A percentile compares a stretch with the other conserved stretches of the same genome.
Evolutionary conservation across 306 rosid genomes (phyloP).

Genomic region (Vigna hirtella): DNA sequence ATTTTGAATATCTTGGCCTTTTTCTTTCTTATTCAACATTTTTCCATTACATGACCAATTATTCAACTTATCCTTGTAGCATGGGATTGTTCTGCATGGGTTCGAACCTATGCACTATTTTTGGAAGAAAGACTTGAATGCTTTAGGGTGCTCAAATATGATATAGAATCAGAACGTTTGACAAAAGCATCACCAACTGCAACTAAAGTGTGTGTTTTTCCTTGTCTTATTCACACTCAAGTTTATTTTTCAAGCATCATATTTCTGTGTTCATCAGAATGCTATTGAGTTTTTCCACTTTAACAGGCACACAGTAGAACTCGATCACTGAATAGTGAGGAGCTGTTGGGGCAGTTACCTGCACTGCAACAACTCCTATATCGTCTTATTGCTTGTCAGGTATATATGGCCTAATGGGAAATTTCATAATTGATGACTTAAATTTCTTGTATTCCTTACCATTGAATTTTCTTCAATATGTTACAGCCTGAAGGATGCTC

Average conservation of each 20-base stretch:
- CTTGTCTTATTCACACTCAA: neutral
- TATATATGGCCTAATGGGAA: slow-evolving; percentile 35
- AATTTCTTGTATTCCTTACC: neutral
- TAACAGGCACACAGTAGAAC: slow-evolving; percentile 81
- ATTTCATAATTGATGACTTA: neutral
- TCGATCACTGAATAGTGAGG: slow-evolving; percentile 57
- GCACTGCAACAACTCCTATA: slow-evolving; percentile 90
- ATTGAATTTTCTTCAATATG: slow-evolving; percentile 37
- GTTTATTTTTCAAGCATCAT: neutral
- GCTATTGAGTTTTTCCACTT: slow-evolving; percentile 29
- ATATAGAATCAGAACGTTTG: slow-evolving; percentile 85
- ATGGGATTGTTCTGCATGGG: slow-evolving; percentile 99
- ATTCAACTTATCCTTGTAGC: slow-evolving; percentile 61
- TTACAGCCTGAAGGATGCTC: slow-evolving; percentile 98
- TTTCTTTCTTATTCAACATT: slow-evolving; percentile 20
- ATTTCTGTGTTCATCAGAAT: neutral
- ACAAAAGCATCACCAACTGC: slow-evolving; percentile 69
- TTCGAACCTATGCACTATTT: slow-evolving; percentile 85
- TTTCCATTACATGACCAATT: slow-evolving; percentile 45
- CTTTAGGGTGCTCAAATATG: slow-evolving; percentile 77
- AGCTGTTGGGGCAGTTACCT: slow-evolving; percentile 84
- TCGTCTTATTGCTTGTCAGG: slow-evolving; percentile 93
- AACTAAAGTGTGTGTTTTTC: slow-evolving; percentile 60
- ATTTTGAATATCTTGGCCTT: neutral
- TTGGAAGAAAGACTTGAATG: slow-evolving; percentile 92